Conservation (phyloP, 768 basidiomycete genomes). For the Tephrocybe sp. region DNA sequence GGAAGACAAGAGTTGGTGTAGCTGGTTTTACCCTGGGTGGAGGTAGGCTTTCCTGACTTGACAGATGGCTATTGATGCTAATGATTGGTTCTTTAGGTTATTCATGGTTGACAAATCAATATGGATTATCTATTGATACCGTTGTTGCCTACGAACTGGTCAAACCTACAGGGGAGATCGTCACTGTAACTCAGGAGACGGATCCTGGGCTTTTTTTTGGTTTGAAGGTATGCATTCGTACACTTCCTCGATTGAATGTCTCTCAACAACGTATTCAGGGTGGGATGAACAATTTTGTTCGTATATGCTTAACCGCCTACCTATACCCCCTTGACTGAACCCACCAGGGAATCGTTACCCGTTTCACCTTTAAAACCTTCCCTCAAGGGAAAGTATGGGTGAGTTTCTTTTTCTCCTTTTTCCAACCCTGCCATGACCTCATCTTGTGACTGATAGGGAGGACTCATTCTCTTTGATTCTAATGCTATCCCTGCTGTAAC, state of each 20-base stretch:
- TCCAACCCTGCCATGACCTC: not conserved
- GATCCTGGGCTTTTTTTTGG: conserved; percentile 42
- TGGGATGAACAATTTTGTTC: conserved; percentile 60
- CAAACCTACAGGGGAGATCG: conserved; percentile 48
- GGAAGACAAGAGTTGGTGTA: conserved; percentile 57
- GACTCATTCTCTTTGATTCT: conserved; percentile 34
- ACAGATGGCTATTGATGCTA: conserved; percentile 35
- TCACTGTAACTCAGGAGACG: conserved; percentile 29
- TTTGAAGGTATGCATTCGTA: conserved; percentile 28
- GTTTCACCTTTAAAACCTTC: conserved; percentile 50
- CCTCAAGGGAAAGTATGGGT: conserved; percentile 64
- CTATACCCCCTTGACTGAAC: not conserved
- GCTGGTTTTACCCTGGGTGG: conserved; percentile 60
- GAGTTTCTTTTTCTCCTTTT: conserved; percentile 1
- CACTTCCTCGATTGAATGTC: not conserved
- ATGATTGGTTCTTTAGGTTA: conserved; percentile 43
- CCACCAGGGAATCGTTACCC: conserved; percentile 54
- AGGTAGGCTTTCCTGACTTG: conserved; percentile 43
- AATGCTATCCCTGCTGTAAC: conserved; percentile 22
- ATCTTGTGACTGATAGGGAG: conserved; percentile 42
- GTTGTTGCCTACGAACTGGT: conserved; percentile 55
- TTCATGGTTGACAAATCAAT: conserved; percentile 62
- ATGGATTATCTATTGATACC: conserved; percentile 58
- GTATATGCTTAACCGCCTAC: not conserved
- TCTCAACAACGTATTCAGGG: conserved; percentile 37